Evolutionary conservation across 2,329 filamentous ascomycete species (phyloP).

Genomic region (Esteya vermicola): DNA sequence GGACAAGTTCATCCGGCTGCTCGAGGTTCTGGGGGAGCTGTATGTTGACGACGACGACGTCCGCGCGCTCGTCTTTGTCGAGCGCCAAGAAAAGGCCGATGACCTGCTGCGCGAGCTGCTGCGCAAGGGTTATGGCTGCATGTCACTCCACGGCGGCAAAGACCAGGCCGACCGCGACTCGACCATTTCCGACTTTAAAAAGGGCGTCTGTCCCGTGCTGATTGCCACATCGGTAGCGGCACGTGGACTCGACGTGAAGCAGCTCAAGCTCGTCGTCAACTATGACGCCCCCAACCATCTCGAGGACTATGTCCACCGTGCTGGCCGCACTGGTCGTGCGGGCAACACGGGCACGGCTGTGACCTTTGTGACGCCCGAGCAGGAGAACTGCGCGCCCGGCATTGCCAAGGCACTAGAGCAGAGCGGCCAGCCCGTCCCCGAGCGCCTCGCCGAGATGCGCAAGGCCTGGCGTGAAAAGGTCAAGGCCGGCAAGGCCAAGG

Average conservation of each 20-base stretch:
- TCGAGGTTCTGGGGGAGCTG: slow-evolving; percentile 76
- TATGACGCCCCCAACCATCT: slow-evolving; percentile 88
- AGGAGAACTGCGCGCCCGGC: slow-evolving; percentile 80
- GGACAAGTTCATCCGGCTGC: slow-evolving; percentile 68
- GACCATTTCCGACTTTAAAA: slow-evolving; percentile 87
- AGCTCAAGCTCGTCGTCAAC: slow-evolving; percentile 90
- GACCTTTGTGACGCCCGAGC: slow-evolving; percentile 82
- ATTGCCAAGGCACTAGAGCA: slow-evolving; percentile 87
- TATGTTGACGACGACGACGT: slow-evolving; percentile 83
- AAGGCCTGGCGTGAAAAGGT: slow-evolving; percentile 77
- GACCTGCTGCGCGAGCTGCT: slow-evolving; percentile 63
- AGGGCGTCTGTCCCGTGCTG: slow-evolving; percentile 74
- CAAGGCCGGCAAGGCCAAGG: slow-evolving; percentile 82
- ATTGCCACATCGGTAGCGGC: slow-evolving; percentile 93
- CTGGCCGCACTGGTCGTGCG: slow-evolving; percentile 83
- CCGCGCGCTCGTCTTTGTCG: slow-evolving; percentile 79
- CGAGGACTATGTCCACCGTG: slow-evolving; percentile 93
- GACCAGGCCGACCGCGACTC: slow-evolving; percentile 89
- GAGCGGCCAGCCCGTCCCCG: slow-evolving; percentile 72
- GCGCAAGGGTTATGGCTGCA: slow-evolving; percentile 76
- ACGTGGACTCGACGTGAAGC: slow-evolving; percentile 88
- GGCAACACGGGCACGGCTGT: slow-evolving; percentile 91
- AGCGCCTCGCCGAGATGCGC: slow-evolving; percentile 49
- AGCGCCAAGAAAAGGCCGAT: slow-evolving; percentile 82
- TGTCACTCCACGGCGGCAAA: slow-evolving; percentile 88